Conservation (phyloP, 2,329 filamentous ascomycete species). For the Fusarium oligoseptatum region DNA sequence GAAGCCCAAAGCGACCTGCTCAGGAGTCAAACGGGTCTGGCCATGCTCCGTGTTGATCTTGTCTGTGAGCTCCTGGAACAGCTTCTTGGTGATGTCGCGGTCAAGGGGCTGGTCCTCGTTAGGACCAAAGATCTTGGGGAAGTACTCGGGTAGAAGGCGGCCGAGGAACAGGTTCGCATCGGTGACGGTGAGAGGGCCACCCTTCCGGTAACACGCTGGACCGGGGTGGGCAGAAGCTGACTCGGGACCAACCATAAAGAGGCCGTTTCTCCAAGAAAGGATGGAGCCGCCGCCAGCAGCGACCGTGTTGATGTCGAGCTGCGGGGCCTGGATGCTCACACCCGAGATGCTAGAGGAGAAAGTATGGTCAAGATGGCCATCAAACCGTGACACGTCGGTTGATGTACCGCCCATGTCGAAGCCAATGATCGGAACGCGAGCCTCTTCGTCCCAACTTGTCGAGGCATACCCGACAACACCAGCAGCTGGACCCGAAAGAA, state of each 20-base stretch:
- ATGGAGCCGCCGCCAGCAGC: constrained; percentile 81
- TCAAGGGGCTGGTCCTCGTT: constrained; percentile 71
- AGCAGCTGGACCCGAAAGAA: constrained; percentile 81
- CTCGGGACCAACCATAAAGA: constrained; percentile 81
- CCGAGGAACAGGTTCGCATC: constrained; percentile 80
- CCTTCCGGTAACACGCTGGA: constrained; percentile 80
- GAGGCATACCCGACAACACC: constrained; percentile 82
- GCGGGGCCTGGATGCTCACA: constrained; percentile 82
- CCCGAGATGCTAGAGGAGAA: constrained; percentile 85
- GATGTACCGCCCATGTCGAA: constrained; percentile 82
- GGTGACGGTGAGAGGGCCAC: constrained; percentile 77
- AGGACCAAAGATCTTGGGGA: constrained; percentile 79
- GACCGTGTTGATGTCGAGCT: constrained; percentile 86
- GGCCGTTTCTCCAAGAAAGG: constrained; percentile 77
- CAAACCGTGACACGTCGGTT: constrained; percentile 80
- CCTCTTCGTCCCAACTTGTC: constrained; percentile 77
- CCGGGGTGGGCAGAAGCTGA: constrained; percentile 79
- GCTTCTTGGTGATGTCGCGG: constrained; percentile 54
- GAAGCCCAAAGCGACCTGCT: constrained; percentile 55
- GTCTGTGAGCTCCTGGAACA: constrained; percentile 57
- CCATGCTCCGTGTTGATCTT: constrained; percentile 56
- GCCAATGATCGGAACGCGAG: constrained; percentile 78
- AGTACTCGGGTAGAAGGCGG: constrained; percentile 71
- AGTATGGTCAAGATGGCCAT: constrained; percentile 56
- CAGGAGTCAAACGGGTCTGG: constrained; percentile 43